Conservation (phyloP, 1,139 yeast species). For the Schwanniomyces etchellsii region DNA sequence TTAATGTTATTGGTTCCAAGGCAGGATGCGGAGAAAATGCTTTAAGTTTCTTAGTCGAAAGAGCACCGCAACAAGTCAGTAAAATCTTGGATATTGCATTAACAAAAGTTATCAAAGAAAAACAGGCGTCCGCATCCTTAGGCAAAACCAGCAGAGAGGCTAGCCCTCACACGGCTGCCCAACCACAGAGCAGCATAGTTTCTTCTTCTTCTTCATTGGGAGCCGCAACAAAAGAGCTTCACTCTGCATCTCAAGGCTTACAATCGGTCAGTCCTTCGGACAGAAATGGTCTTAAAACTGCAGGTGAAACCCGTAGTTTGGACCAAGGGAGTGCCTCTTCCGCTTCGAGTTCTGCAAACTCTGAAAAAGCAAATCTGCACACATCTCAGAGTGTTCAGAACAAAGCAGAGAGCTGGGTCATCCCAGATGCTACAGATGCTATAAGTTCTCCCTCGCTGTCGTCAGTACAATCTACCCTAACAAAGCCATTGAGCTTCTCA, state of each 20-base stretch:
- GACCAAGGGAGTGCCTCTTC: not conserved
- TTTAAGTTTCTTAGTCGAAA: slow-evolving; percentile 71
- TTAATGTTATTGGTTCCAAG: slow-evolving; percentile 78
- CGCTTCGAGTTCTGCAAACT: too few relatives aligned
- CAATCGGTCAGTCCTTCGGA: not conserved
- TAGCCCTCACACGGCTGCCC: slow-evolving; percentile 3
- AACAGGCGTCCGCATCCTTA: slow-evolving; percentile 21
- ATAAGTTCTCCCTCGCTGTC: slow-evolving; percentile 1
- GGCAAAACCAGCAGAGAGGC: slow-evolving; percentile 8
- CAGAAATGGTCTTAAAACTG: not conserved
- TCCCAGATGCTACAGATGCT: not conserved
- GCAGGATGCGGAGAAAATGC: slow-evolving; percentile 83
- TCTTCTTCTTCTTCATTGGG: not conserved
- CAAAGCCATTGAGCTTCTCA: slow-evolving; percentile 18
- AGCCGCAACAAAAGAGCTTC: not conserved
- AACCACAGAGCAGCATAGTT: too few relatives aligned
- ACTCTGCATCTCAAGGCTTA: not conserved
- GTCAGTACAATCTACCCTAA: slow-evolving; percentile 10
- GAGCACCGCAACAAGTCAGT: slow-evolving; percentile 83
- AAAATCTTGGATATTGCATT: slow-evolving; percentile 78
- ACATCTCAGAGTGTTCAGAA: not conserved
- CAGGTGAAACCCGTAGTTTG: too few relatives aligned
- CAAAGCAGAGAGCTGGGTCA: not conserved
- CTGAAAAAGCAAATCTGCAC: too few relatives aligned
- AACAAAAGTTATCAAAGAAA: slow-evolving; percentile 69